phyloP scores from a whole-genome alignment of 2,329 filamentous ascomycete species.

The Dactylellina cionopaga region DNA sequence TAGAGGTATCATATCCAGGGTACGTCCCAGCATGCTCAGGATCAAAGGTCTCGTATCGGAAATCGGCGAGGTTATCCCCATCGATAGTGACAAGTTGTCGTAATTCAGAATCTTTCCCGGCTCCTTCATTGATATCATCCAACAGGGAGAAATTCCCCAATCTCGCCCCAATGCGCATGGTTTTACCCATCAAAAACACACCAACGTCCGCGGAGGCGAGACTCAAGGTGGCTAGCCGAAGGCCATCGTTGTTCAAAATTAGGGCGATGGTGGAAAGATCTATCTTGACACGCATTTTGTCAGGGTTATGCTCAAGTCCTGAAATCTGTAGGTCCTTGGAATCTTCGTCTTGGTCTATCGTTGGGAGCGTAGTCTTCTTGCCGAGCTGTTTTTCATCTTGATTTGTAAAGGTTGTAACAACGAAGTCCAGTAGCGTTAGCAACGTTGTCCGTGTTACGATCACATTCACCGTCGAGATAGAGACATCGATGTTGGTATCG shows the following conservation, averaged over 20 bases:
- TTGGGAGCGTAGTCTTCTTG: constrained; percentile 59
- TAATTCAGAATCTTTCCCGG: constrained; percentile 80
- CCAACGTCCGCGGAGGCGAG: constrained; percentile 92
- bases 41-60: constrained; percentile 97
- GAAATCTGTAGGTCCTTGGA: constrained; percentile 43
- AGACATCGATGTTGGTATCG: constrained; percentile 89
- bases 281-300: constrained; percentile 91
- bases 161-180: constrained; percentile 86
- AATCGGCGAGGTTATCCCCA: constrained; percentile 93
- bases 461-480: constrained; percentile 93
- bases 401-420: constrained; percentile 87
- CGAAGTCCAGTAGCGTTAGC: constrained; percentile 90
- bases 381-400: constrained; percentile 65
- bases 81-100: constrained; percentile 92
- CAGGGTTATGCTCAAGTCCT: constrained; percentile 62
- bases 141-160: constrained; percentile 88
- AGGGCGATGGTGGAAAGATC: constrained; percentile 92
- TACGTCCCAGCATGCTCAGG: constrained; percentile 74
- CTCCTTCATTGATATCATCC: constrained; percentile 92
- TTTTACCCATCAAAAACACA: constrained; percentile 84
- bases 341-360: constrained; percentile 58
- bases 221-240: constrained; percentile 88
- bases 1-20: constrained; percentile 92
- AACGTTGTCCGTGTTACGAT: constrained; percentile 93
- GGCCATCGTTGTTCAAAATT: constrained; percentile 97